Percentiles rank a stretch among this genome's conserved stretches.
Conservation (phyloP, 106 monocot species). For the Dioscorea dumetorum region DNA sequence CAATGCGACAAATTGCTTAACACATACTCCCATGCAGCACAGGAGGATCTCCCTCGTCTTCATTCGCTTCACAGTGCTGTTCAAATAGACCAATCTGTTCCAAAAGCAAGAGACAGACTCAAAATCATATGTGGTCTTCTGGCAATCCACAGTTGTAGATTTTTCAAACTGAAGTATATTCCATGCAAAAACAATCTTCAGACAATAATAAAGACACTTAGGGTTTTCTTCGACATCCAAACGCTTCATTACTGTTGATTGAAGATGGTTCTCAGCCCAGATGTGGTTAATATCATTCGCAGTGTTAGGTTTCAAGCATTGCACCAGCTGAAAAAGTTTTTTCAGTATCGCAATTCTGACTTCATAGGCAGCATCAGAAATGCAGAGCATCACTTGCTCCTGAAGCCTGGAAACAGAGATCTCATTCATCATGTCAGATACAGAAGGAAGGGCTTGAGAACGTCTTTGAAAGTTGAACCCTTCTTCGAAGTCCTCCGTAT, state of each 20-base stretch:
- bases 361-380: conserved; percentile 67
- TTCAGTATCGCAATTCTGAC: conserved; percentile 73
- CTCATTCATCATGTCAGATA: conserved; percentile 14
- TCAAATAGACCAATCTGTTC: conserved; percentile 66
- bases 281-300: conserved; percentile 8
- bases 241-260: conserved; percentile 30
- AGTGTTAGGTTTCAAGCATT: conserved; percentile 13
- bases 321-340: conserved; percentile 47
- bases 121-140: conserved; percentile 11
- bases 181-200: conserved; percentile 83
- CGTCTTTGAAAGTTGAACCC: conserved; percentile 5
- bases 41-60: conserved; percentile 71
- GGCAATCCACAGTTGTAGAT: neutral
- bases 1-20: conserved; percentile 42
- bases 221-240: conserved; percentile 59
- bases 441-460: neutral
- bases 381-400: conserved; percentile 46
- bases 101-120: conserved; percentile 55
- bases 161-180: conserved; percentile 29
- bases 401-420: conserved; percentile 26
- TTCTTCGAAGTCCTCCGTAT: conserved; percentile 19
- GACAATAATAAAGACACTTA: conserved; percentile 78
- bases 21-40: conserved; percentile 83
- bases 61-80: conserved; percentile 24
- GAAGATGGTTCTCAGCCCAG: conserved; percentile 57